Percentiles rank a stretch among this genome's conserved stretches.
These are phyloP conservation scores for Senna siamea DNA, from an alignment of 306 rosid genomes.

Conservation along the genomic window DNA sequence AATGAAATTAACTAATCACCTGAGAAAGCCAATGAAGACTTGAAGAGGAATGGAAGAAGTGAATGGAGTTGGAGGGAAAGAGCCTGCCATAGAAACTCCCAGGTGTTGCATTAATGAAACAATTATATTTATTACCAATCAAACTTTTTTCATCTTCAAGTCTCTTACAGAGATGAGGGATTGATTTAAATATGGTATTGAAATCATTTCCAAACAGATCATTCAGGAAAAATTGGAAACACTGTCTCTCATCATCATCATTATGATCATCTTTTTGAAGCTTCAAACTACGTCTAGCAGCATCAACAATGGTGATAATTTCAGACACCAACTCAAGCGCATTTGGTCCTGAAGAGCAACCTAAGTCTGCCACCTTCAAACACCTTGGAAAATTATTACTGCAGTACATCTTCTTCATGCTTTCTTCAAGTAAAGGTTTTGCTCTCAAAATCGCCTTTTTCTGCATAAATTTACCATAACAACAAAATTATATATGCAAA, in stretches of 20 bases:
- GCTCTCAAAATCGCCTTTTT: constrained; percentile 9
- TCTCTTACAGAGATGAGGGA: constrained; percentile 44
- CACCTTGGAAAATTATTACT: constrained; percentile 13
- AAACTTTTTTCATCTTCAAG: constrained; percentile 18
- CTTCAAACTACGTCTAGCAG: neutral
- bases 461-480: neutral
- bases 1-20: too few relatives aligned
- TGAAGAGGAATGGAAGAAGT: constrained; percentile 31
- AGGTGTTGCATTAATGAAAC: constrained; percentile 52
- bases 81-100: constrained; percentile 35
- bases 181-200: constrained; percentile 39
- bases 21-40: constrained; percentile 41
- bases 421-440: constrained; percentile 37
- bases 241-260: neutral
- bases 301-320: neutral
- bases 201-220: constrained; percentile 41
- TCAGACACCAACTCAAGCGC: constrained; percentile 5
- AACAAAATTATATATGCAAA: too few relatives aligned
- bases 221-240: constrained; percentile 34
- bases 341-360: constrained; percentile 56
- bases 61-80: constrained; percentile 26
- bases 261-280: too few relatives aligned
- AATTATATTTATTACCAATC: neutral
- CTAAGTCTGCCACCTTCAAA: constrained; percentile 53
- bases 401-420: constrained; percentile 19